Evolutionary conservation across 2,329 filamentous ascomycete genomes (phyloP).

Genomic region (Malbranchea cinnamomea): DNA sequence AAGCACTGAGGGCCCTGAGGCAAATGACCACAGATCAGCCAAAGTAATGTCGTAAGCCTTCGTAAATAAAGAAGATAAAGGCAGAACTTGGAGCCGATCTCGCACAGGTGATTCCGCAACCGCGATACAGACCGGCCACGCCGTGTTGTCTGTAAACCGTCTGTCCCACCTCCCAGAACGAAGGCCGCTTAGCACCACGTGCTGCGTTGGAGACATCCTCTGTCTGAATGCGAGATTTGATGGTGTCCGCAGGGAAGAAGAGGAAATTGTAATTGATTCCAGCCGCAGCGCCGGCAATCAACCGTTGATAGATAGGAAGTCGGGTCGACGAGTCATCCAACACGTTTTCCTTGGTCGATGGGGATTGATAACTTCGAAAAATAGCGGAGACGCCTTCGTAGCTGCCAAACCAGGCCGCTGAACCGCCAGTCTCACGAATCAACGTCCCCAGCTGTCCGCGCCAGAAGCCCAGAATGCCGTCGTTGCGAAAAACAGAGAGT

Average conservation of each 20-base stretch:
- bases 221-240: slow-evolving; percentile 96
- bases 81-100: slow-evolving; percentile 90
- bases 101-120: slow-evolving; percentile 83
- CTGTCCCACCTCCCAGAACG: slow-evolving; percentile 57
- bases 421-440: slow-evolving; percentile 84
- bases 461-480: slow-evolving; percentile 83
- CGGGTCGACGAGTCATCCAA: slow-evolving; percentile 28
- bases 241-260: slow-evolving; percentile 93
- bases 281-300: slow-evolving; percentile 70
- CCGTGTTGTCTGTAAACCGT: slow-evolving; percentile 73
- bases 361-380: slow-evolving; percentile 46
- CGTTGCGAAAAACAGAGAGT: slow-evolving; percentile 61
- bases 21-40: too few species aligned
- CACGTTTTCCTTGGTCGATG: slow-evolving; percentile 5
- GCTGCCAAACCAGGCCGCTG: slow-evolving; percentile 86
- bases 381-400: slow-evolving; percentile 66
- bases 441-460: slow-evolving; percentile 86
- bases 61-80: slow-evolving; percentile 93
- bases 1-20: not conserved
- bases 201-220: slow-evolving; percentile 40
- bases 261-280: slow-evolving; percentile 94
- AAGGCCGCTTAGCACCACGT: slow-evolving; percentile 38
- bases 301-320: slow-evolving; percentile 73
- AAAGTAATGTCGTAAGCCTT: slow-evolving; percentile 61
- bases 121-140: slow-evolving; percentile 72